Percentiles rank a stretch among this genome's conserved stretches.
Evolutionary conservation across 2,329 filamentous ascomycete species (phyloP).

Genomic region (Colletotrichum ledebouriae): DNA sequence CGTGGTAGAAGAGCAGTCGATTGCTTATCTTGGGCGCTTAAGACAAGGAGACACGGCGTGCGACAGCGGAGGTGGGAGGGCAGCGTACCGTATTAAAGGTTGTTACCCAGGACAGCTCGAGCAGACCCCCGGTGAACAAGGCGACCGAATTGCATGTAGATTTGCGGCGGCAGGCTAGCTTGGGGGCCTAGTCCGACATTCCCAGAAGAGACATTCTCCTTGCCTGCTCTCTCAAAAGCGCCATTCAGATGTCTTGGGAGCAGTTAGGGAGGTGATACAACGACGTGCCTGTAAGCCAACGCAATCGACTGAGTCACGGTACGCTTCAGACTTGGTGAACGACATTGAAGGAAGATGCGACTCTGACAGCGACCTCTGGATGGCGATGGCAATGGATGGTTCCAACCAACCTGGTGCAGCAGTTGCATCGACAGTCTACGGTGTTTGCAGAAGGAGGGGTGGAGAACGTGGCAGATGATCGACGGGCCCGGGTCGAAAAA

Average conservation of each 20-base stretch:
- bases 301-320: conserved; percentile 6
- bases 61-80: neutral
- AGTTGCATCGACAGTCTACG: conserved; percentile 25
- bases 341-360: conserved; percentile 14
- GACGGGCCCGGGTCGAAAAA: conserved; percentile 2
- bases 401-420: conserved; percentile 1
- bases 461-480: conserved; percentile 24
- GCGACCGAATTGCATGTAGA: conserved; percentile 15
- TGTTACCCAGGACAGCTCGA: neutral
- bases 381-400: conserved; percentile 13
- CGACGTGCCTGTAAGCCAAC: conserved; percentile 8
- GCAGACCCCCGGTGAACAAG: neutral
- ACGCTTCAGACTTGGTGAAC: conserved; percentile 9
- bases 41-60: neutral
- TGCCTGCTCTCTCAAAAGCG: neutral
- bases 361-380: neutral
- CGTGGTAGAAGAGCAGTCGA: neutral
- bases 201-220: conserved; percentile 1
- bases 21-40: neutral
- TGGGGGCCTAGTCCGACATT: conserved; percentile 6
- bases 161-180: neutral
- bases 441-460: conserved; percentile 26
- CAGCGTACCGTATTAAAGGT: conserved; percentile 26
- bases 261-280: conserved; percentile 5
- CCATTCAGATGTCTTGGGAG: neutral